These are phyloP conservation scores for Malassezia caprae DNA, from an alignment of 1,284 basidiomycete genomes.

Conservation along the genomic window DNA sequence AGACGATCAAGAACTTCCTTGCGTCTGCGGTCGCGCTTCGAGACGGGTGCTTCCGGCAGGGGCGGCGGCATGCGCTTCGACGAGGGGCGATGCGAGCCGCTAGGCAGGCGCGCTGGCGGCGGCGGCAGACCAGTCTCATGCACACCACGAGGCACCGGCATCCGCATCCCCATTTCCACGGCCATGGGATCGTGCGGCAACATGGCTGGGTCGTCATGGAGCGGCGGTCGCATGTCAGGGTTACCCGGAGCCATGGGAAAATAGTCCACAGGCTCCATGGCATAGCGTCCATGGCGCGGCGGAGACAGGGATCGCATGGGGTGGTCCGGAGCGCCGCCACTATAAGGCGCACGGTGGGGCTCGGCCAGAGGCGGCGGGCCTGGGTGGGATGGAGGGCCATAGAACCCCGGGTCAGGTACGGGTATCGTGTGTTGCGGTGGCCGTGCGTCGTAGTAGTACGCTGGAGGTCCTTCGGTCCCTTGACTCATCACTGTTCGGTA, in stretches of 20 bases:
- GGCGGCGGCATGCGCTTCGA: neutral
- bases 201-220: conserved; percentile 6
- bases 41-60: neutral
- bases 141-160: neutral
- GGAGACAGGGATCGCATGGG: neutral
- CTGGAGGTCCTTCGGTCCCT: neutral
- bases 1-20: conserved; percentile 45
- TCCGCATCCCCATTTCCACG: conserved; percentile 1
- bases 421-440: neutral
- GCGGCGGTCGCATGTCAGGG: neutral
- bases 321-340: neutral
- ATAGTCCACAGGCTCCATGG: conserved; percentile 14
- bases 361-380: neutral
- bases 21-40: conserved; percentile 38
- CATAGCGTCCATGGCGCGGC: conserved; percentile 2
- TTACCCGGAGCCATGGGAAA: neutral
- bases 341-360: neutral
- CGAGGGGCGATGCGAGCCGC: neutral
- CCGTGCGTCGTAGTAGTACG: neutral
- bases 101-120: neutral
- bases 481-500: conserved; percentile 1
- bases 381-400: neutral
- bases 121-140: neutral
- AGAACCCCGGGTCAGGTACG: neutral
- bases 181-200: neutral